Base-by-base conservation (phyloP, 768 basidiomycete genomes). In the Leccinum pellstonianum region DNA sequence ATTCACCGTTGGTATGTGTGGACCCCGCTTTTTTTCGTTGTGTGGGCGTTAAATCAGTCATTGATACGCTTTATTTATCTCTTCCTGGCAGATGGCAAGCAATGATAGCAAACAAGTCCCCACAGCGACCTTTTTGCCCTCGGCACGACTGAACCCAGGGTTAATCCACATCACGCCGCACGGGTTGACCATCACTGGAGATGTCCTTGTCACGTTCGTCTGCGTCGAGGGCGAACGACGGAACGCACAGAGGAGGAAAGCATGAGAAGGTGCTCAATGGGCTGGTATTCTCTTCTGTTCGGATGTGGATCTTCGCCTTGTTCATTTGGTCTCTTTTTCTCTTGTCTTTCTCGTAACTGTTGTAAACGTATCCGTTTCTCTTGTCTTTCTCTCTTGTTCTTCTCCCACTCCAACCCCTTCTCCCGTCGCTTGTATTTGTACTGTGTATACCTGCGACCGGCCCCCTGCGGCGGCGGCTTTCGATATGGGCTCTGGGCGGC, bases 101-200 rank as follows among this genome's bases (percentile, higher is more conserved):
- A 71, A 73, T 60, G 72, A 73, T 25, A 73, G 72, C 58, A 73
- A 37, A 60, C 73, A 73, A 47, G 72, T 68, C 3, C 73, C 72
- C 15, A 65, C 68, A 1, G 72, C 72, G 21, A 75, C 72, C 3
- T 73, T 69, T 35, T 52, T 63, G 10, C 73, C 70, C 38, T 65
- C 66, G 3, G 41, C 66, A 11, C 54, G 70, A 52, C 47, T 56
- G 15, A 73, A 73, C 63, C 72, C 72, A 0, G 72, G 68, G 1
- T 54, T 73, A 52, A 68, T 73, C 55, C 72, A 73, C 62, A 62
- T 73, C 60, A 75, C 72, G 5, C 72, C 72, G 15, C 72, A 73
- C 41, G 72, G 72, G 0, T 37, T 73, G 9, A 73, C 72, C 21
- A 75, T 73, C 53, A 65, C 69, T 9, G 68, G 61, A 17, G 72